Percentiles rank a stretch among this genome's conserved stretches.
Conservation (phyloP, 1,284 basidiomycete genomes). For the Veloboletus limbatus region DNA sequence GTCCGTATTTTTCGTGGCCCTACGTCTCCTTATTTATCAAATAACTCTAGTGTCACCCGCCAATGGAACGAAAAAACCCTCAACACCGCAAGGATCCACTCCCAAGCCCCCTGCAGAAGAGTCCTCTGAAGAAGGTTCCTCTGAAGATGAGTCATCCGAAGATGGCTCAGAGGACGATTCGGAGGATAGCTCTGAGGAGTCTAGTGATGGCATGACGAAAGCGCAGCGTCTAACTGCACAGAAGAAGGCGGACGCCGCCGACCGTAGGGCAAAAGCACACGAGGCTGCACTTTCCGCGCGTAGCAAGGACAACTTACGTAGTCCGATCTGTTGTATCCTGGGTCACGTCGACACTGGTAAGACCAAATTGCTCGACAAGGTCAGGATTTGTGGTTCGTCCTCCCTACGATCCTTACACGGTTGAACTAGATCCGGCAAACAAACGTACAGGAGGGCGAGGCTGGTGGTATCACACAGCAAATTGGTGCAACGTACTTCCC, state of each 20-base stretch:
- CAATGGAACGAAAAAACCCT: conserved; percentile 7
- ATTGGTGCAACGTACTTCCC: conserved; percentile 99
- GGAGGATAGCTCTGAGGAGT: conserved; percentile 42
- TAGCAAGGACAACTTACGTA: conserved; percentile 88
- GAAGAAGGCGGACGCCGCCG: conserved; percentile 82
- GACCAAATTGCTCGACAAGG: conserved; percentile 98
- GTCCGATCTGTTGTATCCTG: conserved; percentile 98
- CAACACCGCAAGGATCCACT: not conserved
- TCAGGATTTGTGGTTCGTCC: conserved; percentile 29
- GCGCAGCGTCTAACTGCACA: conserved; percentile 70
- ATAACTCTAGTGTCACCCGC: conserved; percentile 2
- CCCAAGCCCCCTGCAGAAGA: conserved; percentile 28
- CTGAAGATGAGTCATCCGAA: conserved; percentile 42
- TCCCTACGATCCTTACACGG: conserved; percentile 10
- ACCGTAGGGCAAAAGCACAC: conserved; percentile 77
- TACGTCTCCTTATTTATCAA: not conserved
- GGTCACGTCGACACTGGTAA: conserved; percentile 99
- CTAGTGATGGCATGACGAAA: conserved; percentile 63
- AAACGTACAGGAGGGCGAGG: conserved; percentile 99
- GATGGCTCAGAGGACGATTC: conserved; percentile 45
- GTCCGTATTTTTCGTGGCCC: conserved; percentile 10
- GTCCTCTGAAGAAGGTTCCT: conserved; percentile 45
- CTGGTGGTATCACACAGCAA: conserved; percentile 99
- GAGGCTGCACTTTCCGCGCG: conserved; percentile 86
- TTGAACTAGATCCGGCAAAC: conserved; percentile 90